phyloP scores from a whole-genome alignment of 768 basidiomycete genomes.

The Goffeauzyma gilvescens region DNA sequence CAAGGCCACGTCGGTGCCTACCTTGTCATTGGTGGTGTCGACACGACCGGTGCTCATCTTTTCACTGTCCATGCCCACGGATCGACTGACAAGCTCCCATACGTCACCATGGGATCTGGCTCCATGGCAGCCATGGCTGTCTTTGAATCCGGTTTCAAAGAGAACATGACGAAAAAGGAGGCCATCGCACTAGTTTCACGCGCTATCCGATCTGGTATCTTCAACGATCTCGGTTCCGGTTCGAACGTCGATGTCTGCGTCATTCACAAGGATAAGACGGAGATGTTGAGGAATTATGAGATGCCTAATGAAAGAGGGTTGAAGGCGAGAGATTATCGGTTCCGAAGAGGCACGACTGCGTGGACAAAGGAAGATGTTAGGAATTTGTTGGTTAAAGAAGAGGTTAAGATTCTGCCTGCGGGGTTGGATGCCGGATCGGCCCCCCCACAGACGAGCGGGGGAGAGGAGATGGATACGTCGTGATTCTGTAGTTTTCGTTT shows the following conservation, averaged over 20 bases:
- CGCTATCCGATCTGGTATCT: conserved; percentile 87
- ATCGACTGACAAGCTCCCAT: conserved; percentile 93
- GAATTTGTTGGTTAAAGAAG: conserved; percentile 52
- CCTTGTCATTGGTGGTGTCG: conserved; percentile 91
- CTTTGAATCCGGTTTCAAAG: conserved; percentile 70
- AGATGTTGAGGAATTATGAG: conserved; percentile 84
- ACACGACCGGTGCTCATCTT: conserved; percentile 75
- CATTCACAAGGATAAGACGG: conserved; percentile 66
- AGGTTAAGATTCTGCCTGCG: conserved; percentile 34
- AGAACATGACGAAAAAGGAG: conserved; percentile 60
- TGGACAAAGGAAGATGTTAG: conserved; percentile 66
- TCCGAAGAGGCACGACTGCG: conserved; percentile 71
- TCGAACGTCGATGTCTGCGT: conserved; percentile 97
- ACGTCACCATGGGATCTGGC: conserved; percentile 97
- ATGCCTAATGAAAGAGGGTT: conserved; percentile 43
- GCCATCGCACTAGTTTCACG: conserved; percentile 65
- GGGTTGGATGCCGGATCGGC: neutral
- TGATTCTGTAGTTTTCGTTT: too few relatives aligned
- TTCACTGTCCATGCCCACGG: conserved; percentile 94
- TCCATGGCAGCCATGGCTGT: conserved; percentile 95
- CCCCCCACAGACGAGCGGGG: too few relatives aligned
- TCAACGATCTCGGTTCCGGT: conserved; percentile 96
- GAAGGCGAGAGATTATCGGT: conserved; percentile 36
- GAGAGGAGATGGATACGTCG: conserved; percentile 11
- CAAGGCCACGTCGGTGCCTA: conserved; percentile 90